Evolutionary conservation across 768 basidiomycete species (phyloP).

Genomic region (Tylopilus balloui): DNA sequence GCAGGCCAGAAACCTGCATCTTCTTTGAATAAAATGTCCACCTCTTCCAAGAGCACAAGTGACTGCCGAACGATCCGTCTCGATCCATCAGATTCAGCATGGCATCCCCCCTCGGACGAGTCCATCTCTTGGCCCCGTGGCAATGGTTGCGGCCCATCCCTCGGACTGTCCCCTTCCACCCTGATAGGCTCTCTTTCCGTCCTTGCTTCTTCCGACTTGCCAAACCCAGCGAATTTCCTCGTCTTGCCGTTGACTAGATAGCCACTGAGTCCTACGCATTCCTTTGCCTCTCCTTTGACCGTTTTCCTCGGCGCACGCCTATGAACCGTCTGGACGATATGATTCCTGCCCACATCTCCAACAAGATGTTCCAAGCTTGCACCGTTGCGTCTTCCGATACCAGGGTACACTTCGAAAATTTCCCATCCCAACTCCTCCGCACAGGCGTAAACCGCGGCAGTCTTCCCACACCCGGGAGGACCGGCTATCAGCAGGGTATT

Average conservation of each 20-base stretch:
- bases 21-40: conserved; percentile 87
- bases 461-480: conserved; percentile 85
- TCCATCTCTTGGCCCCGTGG: conserved; percentile 4
- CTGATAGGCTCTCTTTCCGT: conserved; percentile 20
- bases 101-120: neutral
- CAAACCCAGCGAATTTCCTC: neutral
- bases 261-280: conserved; percentile 11
- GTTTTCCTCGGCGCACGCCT: conserved; percentile 4
- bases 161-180: conserved; percentile 13
- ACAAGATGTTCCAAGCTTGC: conserved; percentile 73
- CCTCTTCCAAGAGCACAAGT: conserved; percentile 89
- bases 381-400: conserved; percentile 85
- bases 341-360: conserved; percentile 93
- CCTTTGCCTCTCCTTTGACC: conserved; percentile 7
- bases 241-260: conserved; percentile 15
- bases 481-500: conserved; percentile 87
- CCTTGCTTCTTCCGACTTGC: conserved; percentile 9
- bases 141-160: neutral
- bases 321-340: conserved; percentile 53
- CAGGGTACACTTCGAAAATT: conserved; percentile 94
- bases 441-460: conserved; percentile 88
- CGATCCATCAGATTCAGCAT: conserved; percentile 11
- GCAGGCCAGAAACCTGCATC: conserved; percentile 85
- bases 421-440: conserved; percentile 94
- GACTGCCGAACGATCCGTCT: conserved; percentile 62